phyloP scores from a whole-genome alignment of 345 rosid genomes.

The Pugionium cornutum region DNA sequence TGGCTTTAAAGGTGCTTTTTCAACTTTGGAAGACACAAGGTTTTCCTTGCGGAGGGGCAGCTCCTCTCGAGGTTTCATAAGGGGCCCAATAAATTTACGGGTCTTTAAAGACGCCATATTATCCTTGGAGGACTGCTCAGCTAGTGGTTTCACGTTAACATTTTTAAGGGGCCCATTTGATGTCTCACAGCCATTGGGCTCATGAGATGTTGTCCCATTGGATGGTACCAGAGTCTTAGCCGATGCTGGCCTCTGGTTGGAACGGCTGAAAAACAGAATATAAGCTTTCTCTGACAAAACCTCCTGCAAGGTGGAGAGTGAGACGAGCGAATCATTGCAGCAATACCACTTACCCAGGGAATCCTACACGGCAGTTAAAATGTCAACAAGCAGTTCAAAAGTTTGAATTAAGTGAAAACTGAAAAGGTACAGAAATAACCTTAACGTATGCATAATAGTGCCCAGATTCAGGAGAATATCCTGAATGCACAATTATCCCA shows the following conservation, averaged over 20 bases:
- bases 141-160: slow-evolving; percentile 38
- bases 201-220: slow-evolving; percentile 58
- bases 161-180: slow-evolving; percentile 48
- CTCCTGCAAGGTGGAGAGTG: slow-evolving; percentile 73
- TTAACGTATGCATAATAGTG: slow-evolving; percentile 97
- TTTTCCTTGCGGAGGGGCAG: slow-evolving; percentile 40
- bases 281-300: slow-evolving; percentile 95
- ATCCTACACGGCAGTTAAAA: slow-evolving; percentile 54
- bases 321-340: slow-evolving; percentile 83
- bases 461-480: slow-evolving; percentile 88
- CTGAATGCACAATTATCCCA: slow-evolving; percentile 95
- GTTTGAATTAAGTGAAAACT: slow-evolving; percentile 2
- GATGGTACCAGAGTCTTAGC: slow-evolving; percentile 40
- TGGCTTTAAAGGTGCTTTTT: slow-evolving; percentile 55
- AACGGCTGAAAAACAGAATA: slow-evolving; percentile 85
- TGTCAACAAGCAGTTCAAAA: slow-evolving; percentile 30
- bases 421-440: slow-evolving; percentile 45
- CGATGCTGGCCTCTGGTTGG: slow-evolving; percentile 63
- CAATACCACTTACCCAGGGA: slow-evolving; percentile 88
- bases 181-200: slow-evolving; percentile 55
- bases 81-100: too few relatives aligned
- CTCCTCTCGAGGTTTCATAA: slow-evolving; percentile 27
- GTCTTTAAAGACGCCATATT: slow-evolving; percentile 44
- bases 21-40: slow-evolving; percentile 47
- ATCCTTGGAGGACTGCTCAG: slow-evolving; percentile 48